phyloP scores from a whole-genome alignment of 2,329 filamentous ascomycete genomes.

The Cyclaneusma minus region DNA sequence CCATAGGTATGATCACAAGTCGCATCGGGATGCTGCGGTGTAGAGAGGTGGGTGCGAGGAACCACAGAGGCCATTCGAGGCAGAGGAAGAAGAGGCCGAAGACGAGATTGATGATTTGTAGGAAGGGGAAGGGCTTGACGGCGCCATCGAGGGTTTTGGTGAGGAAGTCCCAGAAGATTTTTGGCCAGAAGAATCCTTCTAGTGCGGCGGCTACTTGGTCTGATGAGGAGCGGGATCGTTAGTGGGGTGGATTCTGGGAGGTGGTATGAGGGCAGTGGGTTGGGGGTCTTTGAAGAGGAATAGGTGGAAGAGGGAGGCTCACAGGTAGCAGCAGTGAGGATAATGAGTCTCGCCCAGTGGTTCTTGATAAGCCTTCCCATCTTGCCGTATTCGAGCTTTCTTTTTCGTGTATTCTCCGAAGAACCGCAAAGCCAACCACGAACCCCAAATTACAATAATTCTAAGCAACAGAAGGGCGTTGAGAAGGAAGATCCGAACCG shows the following conservation, averaged over 20 bases:
- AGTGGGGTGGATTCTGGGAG: conserved; percentile 4
- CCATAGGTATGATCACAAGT: conserved; percentile 68
- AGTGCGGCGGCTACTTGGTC: conserved; percentile 77
- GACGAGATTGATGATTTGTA: conserved; percentile 82
- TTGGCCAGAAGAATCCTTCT: conserved; percentile 93
- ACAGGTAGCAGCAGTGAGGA: conserved; percentile 61
- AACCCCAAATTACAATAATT: conserved; percentile 4
- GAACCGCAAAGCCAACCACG: conserved; percentile 8
- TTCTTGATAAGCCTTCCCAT: conserved; percentile 99
- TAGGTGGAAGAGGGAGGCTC: conserved; percentile 13
- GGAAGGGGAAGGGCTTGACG: conserved; percentile 72
- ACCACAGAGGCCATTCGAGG: conserved; percentile 79
- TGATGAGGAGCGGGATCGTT: conserved; percentile 21
- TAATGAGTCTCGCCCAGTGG: conserved; percentile 91
- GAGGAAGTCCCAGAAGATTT: conserved; percentile 95
- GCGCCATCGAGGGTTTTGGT: conserved; percentile 78
- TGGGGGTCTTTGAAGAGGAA: conserved; percentile 13
- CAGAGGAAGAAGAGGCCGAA: conserved; percentile 64
- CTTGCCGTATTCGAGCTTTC: conserved; percentile 11
- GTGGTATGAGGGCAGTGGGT: conserved; percentile 6
- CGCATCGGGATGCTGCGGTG: conserved; percentile 82
- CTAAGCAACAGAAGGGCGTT: conserved; percentile 11
- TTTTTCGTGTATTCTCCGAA: conserved; percentile 6
- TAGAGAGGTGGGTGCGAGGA: conserved; percentile 59
- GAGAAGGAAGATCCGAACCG: conserved; percentile 36